Conservation (phyloP, 768 basidiomycete genomes). For the Chlorophyllum brunneum region DNA sequence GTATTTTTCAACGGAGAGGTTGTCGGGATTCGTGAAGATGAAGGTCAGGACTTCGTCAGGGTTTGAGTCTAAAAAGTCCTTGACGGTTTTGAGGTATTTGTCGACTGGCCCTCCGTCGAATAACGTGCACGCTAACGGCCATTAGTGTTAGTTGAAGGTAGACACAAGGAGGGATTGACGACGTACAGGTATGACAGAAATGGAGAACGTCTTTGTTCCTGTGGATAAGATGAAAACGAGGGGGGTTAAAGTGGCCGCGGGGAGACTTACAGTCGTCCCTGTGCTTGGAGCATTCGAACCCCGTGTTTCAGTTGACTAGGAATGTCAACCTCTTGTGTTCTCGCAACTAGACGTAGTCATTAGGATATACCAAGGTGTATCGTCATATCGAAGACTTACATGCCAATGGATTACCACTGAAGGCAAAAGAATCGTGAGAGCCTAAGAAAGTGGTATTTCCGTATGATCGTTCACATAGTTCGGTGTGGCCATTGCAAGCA, state of each 20-base stretch:
- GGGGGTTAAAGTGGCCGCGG: background rate
- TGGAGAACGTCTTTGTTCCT: slow-evolving; percentile 41
- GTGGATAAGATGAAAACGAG: background rate
- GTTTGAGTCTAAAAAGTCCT: slow-evolving; percentile 51
- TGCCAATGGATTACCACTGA: slow-evolving; percentile 42
- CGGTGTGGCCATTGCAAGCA: slow-evolving; percentile 62
- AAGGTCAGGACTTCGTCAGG: slow-evolving; percentile 63
- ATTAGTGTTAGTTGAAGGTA: background rate
- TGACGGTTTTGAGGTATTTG: slow-evolving; percentile 47
- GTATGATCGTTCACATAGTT: slow-evolving; percentile 55
- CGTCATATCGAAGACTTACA: slow-evolving; percentile 27
- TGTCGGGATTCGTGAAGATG: slow-evolving; percentile 63
- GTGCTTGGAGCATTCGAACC: slow-evolving; percentile 51
- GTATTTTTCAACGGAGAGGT: slow-evolving; percentile 37
- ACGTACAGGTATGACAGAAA: slow-evolving; percentile 64
- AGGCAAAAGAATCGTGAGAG: slow-evolving; percentile 55
- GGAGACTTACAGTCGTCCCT: slow-evolving; percentile 37
- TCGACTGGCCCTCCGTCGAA: slow-evolving; percentile 51
- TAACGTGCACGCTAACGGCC: slow-evolving; percentile 24
- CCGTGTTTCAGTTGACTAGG: slow-evolving; percentile 42
- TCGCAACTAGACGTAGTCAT: slow-evolving; percentile 28
- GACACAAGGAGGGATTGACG: background rate
- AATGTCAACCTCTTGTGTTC: slow-evolving; percentile 46
- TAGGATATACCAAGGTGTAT: background rate
- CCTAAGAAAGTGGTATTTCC: slow-evolving; percentile 44